phyloP scores from a whole-genome alignment of 768 basidiomycete species.

The Mycena rosella region DNA sequence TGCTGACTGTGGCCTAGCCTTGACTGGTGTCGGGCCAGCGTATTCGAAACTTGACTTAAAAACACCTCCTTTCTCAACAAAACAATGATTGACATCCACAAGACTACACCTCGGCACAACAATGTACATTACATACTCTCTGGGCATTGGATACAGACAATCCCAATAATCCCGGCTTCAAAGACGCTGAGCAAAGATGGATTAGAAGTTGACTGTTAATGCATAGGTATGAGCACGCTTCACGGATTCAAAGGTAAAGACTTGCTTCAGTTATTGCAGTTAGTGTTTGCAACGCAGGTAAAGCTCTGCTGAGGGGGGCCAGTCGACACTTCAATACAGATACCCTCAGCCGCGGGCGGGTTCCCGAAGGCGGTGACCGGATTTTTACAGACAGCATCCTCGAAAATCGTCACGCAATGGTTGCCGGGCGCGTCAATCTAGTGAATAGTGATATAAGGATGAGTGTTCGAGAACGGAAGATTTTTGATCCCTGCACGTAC shows the following conservation, averaged over 20 bases:
- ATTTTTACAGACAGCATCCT: slow-evolving; percentile 7
- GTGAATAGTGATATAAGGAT: slow-evolving; percentile 15
- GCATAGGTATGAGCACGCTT: slow-evolving; percentile 14
- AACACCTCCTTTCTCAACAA: too few species aligned
- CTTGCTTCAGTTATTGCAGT: slow-evolving; percentile 22
- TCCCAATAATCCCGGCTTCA: too few species aligned
- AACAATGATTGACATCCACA: too few species aligned
- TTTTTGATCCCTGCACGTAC: slow-evolving; percentile 11
- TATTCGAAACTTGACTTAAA: too few species aligned
- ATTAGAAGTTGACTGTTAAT: slow-evolving; percentile 1
- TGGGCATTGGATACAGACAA: too few species aligned
- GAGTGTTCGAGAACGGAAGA: slow-evolving; percentile 16
- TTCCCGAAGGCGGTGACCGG: slow-evolving; percentile 18
- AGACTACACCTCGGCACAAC: too few species aligned
- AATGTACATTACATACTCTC: too few species aligned
- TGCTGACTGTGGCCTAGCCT: too few species aligned
- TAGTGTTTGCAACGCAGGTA: slow-evolving; percentile 12
- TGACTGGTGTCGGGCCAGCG: too few species aligned
- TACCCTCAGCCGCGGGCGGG: slow-evolving; percentile 15
- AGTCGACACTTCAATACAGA: slow-evolving; percentile 23
- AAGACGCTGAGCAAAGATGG: too few species aligned
- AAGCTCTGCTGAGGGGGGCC: slow-evolving; percentile 17
- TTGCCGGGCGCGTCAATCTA: slow-evolving; percentile 16
- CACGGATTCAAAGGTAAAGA: slow-evolving; percentile 11
- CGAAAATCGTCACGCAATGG: slow-evolving; percentile 23